A percentile compares a stretch with the other conserved stretches of the same genome.
Conservation (phyloP, 139 green algal genomes). For the Coelastrella sp. region DNA sequence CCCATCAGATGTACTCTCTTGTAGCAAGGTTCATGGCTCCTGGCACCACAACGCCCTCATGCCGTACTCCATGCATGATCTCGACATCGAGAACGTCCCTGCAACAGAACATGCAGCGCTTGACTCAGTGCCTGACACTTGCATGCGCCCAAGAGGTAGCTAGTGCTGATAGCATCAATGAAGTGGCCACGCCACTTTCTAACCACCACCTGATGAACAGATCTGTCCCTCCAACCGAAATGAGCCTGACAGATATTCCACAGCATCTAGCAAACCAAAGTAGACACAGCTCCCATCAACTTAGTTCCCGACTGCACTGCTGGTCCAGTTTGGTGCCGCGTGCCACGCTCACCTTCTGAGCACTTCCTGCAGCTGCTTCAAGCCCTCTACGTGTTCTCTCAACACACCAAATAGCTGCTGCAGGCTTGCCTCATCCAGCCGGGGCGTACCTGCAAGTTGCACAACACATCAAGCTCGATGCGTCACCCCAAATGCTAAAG, state of each 20-base stretch:
- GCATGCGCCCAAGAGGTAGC: neutral
- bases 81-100: slow-evolving; percentile 40
- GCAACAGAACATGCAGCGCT: neutral
- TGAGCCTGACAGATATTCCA: too few relatives aligned
- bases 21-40: slow-evolving; percentile 29
- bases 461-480: neutral
- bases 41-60: slow-evolving; percentile 28
- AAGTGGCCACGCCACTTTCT: too few relatives aligned
- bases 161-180: neutral
- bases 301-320: neutral
- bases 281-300: too few relatives aligned
- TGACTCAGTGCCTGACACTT: neutral
- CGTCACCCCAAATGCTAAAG: neutral
- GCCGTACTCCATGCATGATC: slow-evolving; percentile 27
- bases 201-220: too few relatives aligned
- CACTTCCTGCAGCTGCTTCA: slow-evolving; percentile 55
- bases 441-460: neutral
- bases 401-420: slow-evolving; percentile 52
- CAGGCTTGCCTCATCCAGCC: slow-evolving; percentile 55
- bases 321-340: neutral
- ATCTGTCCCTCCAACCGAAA: too few relatives aligned
- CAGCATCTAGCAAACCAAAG: too few relatives aligned
- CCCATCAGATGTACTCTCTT: slow-evolving; percentile 19
- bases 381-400: slow-evolving; percentile 52
- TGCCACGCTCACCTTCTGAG: slow-evolving; percentile 34